Evolutionary conservation across 257 asterid species (phyloP).

Genomic region (Coffea canephora): DNA sequence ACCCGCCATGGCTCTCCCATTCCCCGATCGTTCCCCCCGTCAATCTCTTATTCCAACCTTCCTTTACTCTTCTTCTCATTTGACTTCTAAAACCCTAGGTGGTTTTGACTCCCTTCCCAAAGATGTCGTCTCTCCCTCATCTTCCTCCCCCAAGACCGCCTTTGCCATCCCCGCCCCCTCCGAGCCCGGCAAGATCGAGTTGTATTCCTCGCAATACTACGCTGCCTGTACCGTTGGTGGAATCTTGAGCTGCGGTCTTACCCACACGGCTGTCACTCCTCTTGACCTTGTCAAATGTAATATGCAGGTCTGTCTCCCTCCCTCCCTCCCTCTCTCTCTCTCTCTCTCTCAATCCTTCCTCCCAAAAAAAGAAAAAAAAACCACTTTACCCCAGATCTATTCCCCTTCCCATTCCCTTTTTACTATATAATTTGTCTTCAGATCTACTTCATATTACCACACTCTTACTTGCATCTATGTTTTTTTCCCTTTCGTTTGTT

Average conservation of each 20-base stretch:
- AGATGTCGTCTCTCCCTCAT: constrained; percentile 15
- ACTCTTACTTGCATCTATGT: too few species aligned
- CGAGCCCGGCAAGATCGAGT: constrained; percentile 74
- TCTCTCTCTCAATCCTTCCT: constrained; percentile 20
- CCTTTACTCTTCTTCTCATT: constrained; percentile 50
- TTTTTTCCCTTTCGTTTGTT: too few species aligned
- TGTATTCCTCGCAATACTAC: constrained; percentile 76
- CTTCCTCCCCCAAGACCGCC: constrained; percentile 25
- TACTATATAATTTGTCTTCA: neutral
- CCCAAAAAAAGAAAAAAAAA: neutral
- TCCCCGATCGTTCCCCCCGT: constrained; percentile 47
- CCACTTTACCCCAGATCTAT: neutral
- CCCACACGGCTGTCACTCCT: constrained; percentile 94
- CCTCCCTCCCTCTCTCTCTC: too few species aligned
- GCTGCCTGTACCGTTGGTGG: constrained; percentile 91
- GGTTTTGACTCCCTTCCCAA: constrained; percentile 21
- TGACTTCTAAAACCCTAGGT: constrained; percentile 38
- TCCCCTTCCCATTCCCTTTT: neutral
- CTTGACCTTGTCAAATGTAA: constrained; percentile 97
- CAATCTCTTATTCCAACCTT: constrained; percentile 65
- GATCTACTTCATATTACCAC: neutral
- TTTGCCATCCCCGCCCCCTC: constrained; percentile 67
- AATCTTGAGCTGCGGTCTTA: constrained; percentile 88
- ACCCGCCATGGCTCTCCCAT: constrained; percentile 12
- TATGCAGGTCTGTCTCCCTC: constrained; percentile 67